Conservation (phyloP, 768 basidiomycete species). For the Calocera cornea region DNA sequence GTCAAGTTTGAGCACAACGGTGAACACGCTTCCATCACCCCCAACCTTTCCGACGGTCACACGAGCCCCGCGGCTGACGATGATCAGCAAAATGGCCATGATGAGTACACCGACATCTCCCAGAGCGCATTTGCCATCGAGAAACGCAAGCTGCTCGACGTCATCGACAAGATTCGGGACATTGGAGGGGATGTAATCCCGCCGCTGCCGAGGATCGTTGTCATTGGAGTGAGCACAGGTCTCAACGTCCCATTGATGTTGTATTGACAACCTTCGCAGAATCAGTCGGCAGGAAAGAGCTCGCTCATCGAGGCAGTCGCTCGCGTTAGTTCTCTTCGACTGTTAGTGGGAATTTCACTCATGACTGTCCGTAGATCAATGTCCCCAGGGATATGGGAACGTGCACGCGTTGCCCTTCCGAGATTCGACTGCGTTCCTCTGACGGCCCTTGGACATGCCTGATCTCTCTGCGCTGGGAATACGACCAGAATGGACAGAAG, state of each 20-base stretch:
- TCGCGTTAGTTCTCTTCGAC: constrained; percentile 23
- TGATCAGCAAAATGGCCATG: background rate
- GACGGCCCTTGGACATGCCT: constrained; percentile 22
- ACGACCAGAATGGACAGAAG: constrained; percentile 23
- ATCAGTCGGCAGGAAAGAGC: constrained; percentile 35
- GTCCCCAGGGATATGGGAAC: constrained; percentile 39
- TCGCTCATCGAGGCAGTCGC: constrained; percentile 39
- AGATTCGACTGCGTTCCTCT: constrained; percentile 23
- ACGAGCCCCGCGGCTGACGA: background rate
- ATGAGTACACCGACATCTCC: background rate
- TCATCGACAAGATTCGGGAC: background rate
- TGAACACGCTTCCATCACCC: background rate
- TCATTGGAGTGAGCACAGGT: constrained; percentile 26
- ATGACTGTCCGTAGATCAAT: constrained; percentile 25
- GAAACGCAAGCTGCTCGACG: background rate
- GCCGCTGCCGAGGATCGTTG: constrained; percentile 37
- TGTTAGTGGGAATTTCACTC: background rate
- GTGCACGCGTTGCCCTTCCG: constrained; percentile 32
- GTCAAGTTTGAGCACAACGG: background rate
- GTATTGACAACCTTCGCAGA: constrained; percentile 10
- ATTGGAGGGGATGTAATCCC: background rate
- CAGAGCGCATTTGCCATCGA: background rate
- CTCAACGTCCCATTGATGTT: background rate
- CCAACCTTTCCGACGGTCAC: background rate
- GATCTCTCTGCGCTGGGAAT: constrained; percentile 34